Evolutionary conservation across 306 rosid species (phyloP), one percentile per base, ranked within the genome.

Genomic region (Ziziphus jujuba): DNA sequence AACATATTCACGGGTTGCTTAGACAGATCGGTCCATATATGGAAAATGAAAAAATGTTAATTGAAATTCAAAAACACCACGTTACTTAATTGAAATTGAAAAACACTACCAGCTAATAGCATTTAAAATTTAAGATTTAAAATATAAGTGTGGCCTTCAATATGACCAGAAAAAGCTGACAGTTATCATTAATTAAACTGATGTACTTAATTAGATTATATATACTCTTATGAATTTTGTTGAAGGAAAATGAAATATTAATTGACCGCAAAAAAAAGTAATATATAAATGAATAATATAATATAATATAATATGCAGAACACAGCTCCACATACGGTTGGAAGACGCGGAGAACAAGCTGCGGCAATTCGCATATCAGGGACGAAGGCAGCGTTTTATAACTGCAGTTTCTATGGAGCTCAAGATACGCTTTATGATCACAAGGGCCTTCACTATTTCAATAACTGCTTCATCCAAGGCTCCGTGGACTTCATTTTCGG

Each of bases 381-480:
- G 62, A 90, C 79, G 7, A 87, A 83, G 67, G 86, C 84, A 3
- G 87, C 85, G 0, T 87, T 90, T 67, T 86, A 85, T 73, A 85
- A 85, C 65, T 87, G 91, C 77, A 85, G 70, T 53, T 83, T 90
- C 67, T 68, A 63, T 67, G 96, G 96, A 36, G 67, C 71, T 63
- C 93, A 87, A 80, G 96, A 90, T 76, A 85, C 96, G 7, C 76
- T 85, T 0, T 89, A 89, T 50, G 96, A 89, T 61, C 93, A 87
- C 71, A 87, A 79, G 61, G 95, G 96, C 1, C 84, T 85, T 76
- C 96, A 90, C 74, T 87, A 77, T 72, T 90, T 90, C 82, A 71
- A 70, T 21, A 85, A 81, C 33, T 87, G 95, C 74, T 76, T 58
- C 38, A 75, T 87, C 78, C 87, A 87, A 71, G 96, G 96, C 72